These are phyloP conservation scores for Fagopyrum esculentum DNA, from an alignment of 148 eudicot genomes.

Conservation along the genomic window DNA sequence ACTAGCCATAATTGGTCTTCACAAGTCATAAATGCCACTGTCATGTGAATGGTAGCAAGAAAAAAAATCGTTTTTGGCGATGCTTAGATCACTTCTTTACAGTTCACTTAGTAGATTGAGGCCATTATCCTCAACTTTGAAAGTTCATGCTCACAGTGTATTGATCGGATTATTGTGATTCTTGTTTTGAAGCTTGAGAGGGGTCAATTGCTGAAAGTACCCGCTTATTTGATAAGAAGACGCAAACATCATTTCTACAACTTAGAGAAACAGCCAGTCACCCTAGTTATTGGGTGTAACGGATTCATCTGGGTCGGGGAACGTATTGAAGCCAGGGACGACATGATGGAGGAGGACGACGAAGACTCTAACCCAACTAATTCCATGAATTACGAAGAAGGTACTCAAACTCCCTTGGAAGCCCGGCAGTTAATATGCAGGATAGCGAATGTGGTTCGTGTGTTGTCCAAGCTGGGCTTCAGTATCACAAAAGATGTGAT, in stretches of 20 bases:
- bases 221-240: conserved; percentile 81
- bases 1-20: no score
- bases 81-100: no score
- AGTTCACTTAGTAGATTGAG: no score
- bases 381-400: conserved; percentile 32
- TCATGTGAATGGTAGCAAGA: no score
- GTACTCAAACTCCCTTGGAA: conserved; percentile 43
- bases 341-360: conserved; percentile 48
- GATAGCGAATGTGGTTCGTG: conserved; percentile 70
- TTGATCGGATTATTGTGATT: neutral
- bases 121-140: no score
- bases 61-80: no score
- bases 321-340: conserved; percentile 49
- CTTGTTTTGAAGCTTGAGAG: conserved; percentile 55
- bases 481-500: conserved; percentile 55
- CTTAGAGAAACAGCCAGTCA: conserved; percentile 52
- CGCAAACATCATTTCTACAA: conserved; percentile 84
- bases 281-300: conserved; percentile 77
- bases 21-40: no score
- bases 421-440: conserved; percentile 70
- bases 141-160: neutral
- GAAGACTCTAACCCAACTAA: conserved; percentile 20
- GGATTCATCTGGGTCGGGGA: conserved; percentile 96
- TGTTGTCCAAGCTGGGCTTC: conserved; percentile 61
- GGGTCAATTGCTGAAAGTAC: conserved; percentile 64